phyloP scores from a whole-genome alignment of 2,329 filamentous ascomycete species.

The Zelopaecilomyces penicillatus region DNA sequence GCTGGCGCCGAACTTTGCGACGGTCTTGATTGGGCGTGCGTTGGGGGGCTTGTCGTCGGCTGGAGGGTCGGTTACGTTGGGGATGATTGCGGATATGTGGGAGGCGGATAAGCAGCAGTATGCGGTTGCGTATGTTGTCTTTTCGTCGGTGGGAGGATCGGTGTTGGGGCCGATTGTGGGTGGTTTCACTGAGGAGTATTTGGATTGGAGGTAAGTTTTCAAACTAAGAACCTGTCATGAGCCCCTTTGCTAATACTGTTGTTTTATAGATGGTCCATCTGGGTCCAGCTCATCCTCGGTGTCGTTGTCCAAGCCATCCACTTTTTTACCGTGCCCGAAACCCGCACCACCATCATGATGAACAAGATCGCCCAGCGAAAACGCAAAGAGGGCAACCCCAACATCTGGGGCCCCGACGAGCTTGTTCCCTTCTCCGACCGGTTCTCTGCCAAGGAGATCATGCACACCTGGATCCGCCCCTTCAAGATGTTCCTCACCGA shows the following conservation, averaged over 20 bases:
- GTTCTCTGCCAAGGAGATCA: conserved; percentile 49
- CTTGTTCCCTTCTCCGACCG: conserved; percentile 51
- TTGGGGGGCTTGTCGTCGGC: conserved; percentile 64
- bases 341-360: conserved; percentile 67
- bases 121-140: conserved; percentile 67
- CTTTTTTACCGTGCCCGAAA: conserved; percentile 66
- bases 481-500: conserved; percentile 68
- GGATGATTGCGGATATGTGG: conserved; percentile 69
- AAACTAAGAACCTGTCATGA: background rate
- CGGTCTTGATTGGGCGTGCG: conserved; percentile 61
- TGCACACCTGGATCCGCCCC: conserved; percentile 51
- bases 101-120: conserved; percentile 65
- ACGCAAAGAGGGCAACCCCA: conserved; percentile 49
- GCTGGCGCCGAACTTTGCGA: conserved; percentile 63
- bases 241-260: conserved; percentile 7
- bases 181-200: conserved; percentile 61
- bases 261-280: conserved; percentile 53
- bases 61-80: conserved; percentile 64
- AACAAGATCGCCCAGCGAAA: conserved; percentile 70
- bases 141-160: conserved; percentile 71
- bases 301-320: conserved; percentile 60
- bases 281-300: conserved; percentile 78
- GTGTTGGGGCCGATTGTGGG: conserved; percentile 72
- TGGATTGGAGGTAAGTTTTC: conserved; percentile 56
- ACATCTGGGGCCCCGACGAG: conserved; percentile 67